Base-by-base conservation (phyloP, 2,329 filamentous ascomycete species). In the Phialophora chinensis region DNA sequence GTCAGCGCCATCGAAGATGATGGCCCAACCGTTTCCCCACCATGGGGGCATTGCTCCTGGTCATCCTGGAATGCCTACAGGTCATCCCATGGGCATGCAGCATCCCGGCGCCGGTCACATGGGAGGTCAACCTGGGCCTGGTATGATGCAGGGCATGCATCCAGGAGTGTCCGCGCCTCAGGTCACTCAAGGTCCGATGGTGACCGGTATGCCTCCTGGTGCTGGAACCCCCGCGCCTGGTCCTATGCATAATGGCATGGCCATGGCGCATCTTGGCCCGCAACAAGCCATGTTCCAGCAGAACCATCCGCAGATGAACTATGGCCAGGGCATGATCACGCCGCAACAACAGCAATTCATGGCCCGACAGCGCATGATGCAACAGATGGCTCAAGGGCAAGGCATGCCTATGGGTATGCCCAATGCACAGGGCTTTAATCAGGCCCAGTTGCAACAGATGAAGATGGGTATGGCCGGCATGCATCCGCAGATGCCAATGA, bases 171-270 rank as follows among this genome's bases (percentile, higher is more conserved):
- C 87, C 61, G 85, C 82, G 27, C 85, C 86, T 58, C 85, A 87
- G 69, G 86, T 86, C 63, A 86, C 80, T 69, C 87, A 88, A 74
- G 82, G 84, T n/a, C 86, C 85, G 27, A 88, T 88, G 85, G 87
- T 89, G 82, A 81, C 74, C 42, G 86, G 84, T 59, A 88, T 89
- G 86, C 86, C 86, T 70, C 85, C 85, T 57, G 85, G 85, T 62
- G 81, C 81, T 66, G 82, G 83, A 66, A 84, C 82, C 35, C 81
- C 81, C 68, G 82, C 82, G 38, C 80, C 81, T 66, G 80, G 79
- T 29, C 79, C 79, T 31, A 80, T 81, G 64, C 85, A 84, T 29
- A 87, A 84, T 75, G 67, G 65, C 25, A 87, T 88, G 79, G 86
- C 87, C 31, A 78, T 89, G 69, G 85, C 84, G 56, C 87, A 89